Evolutionary conservation across 2,329 filamentous ascomycete species (phyloP).

Genomic region (Stromatinia cepivora): DNA sequence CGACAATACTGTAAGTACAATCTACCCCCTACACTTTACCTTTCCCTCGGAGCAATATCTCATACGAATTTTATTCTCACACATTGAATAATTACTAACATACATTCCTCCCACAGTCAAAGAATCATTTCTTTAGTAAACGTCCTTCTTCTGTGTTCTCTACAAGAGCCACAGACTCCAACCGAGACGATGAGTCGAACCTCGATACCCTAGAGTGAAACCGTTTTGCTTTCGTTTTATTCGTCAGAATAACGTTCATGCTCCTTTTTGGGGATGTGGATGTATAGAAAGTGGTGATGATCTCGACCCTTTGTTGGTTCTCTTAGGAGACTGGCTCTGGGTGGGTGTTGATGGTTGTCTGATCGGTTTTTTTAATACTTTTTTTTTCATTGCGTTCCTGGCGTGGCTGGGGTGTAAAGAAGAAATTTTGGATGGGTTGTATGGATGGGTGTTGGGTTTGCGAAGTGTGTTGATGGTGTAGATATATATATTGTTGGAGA

Average conservation of each 20-base stretch:
- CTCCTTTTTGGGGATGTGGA: too few relatives aligned
- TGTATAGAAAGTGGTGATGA: conserved; percentile 94
- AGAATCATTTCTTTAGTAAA: conserved; percentile 83
- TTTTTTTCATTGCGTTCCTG: conserved; percentile 58
- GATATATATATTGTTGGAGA: too few relatives aligned
- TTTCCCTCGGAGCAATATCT: too few relatives aligned
- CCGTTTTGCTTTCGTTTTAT: conserved; percentile 61
- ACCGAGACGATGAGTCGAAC: conserved; percentile 95
- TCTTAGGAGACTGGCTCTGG: conserved; percentile 74
- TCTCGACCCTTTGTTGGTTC: conserved; percentile 76
- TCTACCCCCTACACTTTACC: neutral
- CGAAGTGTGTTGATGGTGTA: too few relatives aligned
- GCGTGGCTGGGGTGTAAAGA: conserved; percentile 51
- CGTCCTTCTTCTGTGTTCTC: conserved; percentile 86
- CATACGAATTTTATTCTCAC: too few relatives aligned
- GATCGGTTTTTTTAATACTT: conserved; percentile 57
- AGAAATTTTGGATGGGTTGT: conserved; percentile 45
- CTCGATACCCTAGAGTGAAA: conserved; percentile 88
- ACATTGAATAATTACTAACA: neutral
- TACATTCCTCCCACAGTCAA: neutral
- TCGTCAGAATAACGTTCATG: too few relatives aligned
- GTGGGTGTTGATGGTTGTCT: conserved; percentile 88
- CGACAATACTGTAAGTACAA: conserved; percentile 22
- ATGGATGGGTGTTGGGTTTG: too few relatives aligned
- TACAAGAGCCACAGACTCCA: conserved; percentile 91